Evolutionary conservation across 2,329 filamentous ascomycete species (phyloP), one percentile per base, ranked within the genome.

Genomic region (Seiridium cupressi): DNA sequence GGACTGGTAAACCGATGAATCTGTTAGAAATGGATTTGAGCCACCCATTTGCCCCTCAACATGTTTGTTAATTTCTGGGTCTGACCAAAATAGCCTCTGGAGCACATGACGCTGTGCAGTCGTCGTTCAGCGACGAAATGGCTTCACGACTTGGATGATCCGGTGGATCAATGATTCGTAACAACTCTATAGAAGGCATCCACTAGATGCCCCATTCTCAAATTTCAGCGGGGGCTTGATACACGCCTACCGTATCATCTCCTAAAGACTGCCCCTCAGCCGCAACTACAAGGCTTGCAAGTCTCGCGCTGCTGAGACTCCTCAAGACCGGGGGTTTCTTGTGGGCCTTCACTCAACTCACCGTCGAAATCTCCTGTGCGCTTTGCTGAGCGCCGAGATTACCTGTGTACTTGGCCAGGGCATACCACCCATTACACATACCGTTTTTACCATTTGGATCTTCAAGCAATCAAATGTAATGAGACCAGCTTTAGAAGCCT

Each of bases 81-180:
- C 49, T 13, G 32, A n/a, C 38, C 34, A 13, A 53, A n/a, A n/a
- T 35, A n/a, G 18, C 35, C 32, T 35, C 10, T 18, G 18, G 31
- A 31, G 49, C 49, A 34, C 34, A n/a, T 35, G 49, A 53, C 32
- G 49, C 32, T 35, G 10, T 11, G 35, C 18, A 35, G 31, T 34
- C 13, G 18, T 26, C 18, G 18, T 26, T 26, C 31, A 26, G 18
- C 26, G n/a, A 18, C 13, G 46, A 49, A 10, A 32, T n/a, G 49
- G 32, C n/a, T 13, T 18, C 49, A 38, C 32, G 10, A 34, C 18
- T n/a, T n/a, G 34, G 31, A 13, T 34, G n/a, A 18, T 10, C 34
- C 49, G n/a, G 49, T 53, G 49, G 49, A 53, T 53, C n/a, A 35
- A 18, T 53, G 49, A 53, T 38, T 53, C 49, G 49, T 53, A 35